A percentile compares a stretch with the other conserved stretches of the same genome.
phyloP scores from a whole-genome alignment of 2,329 filamentous ascomycete species.

The Hymenotorrendiella dingleyae region DNA sequence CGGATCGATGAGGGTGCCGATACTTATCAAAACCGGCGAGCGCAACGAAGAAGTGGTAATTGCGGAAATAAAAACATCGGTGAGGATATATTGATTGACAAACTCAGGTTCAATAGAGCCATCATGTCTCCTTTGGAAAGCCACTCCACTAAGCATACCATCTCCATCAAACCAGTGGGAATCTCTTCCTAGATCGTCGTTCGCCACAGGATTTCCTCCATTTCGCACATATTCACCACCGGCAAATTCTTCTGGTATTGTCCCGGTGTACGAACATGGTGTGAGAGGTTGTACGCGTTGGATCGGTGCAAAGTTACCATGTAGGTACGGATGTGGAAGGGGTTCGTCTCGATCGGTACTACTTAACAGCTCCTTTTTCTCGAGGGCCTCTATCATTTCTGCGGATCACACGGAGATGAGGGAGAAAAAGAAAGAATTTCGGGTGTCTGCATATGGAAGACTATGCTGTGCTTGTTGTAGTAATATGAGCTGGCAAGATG shows the following conservation, averaged over 20 bases:
- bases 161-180: conserved; percentile 73
- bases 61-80: conserved; percentile 56
- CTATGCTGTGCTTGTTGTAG: no score
- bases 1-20: conserved; percentile 58
- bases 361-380: no score
- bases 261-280: conserved; percentile 50
- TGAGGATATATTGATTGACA: conserved; percentile 63
- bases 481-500: no score
- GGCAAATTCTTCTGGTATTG: conserved; percentile 57
- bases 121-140: conserved; percentile 43
- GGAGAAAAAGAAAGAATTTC: no score
- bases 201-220: conserved; percentile 61
- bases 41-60: conserved; percentile 40
- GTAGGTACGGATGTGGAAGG: conserved; percentile 42
- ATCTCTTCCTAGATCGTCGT: conserved; percentile 54
- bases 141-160: conserved; percentile 66
- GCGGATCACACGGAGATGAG: no score
- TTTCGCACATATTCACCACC: conserved; percentile 70
- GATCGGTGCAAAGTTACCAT: conserved; percentile 66
- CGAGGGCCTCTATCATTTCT: no score
- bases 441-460: no score
- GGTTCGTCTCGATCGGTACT: no score
- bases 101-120: conserved; percentile 51
- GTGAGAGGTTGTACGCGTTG: conserved; percentile 49
- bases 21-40: conserved; percentile 59